These are phyloP conservation scores for Tetracladium marchalianum DNA, from an alignment of 495 filamentous ascomycete genomes.

Conservation along the genomic window DNA sequence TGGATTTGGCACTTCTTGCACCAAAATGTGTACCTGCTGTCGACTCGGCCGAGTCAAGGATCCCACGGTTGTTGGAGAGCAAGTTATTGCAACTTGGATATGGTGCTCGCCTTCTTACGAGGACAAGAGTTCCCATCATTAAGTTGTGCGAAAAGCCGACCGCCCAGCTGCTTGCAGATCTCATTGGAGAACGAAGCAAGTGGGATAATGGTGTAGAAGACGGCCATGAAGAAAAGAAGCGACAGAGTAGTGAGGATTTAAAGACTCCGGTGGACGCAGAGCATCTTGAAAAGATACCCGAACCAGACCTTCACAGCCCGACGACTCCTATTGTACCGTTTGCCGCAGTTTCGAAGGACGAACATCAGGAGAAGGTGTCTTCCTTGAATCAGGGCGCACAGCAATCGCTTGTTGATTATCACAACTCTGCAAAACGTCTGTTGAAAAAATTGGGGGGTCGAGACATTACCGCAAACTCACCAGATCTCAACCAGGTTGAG, in stretches of 20 bases:
- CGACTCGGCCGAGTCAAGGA: conserved; percentile 39
- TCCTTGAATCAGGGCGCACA: conserved; percentile 28
- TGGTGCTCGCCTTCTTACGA: conserved; percentile 58
- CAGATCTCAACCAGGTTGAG: conserved; percentile 27
- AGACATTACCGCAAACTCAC: conserved; percentile 32
- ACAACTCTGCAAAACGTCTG: conserved; percentile 31
- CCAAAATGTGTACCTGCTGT: conserved; percentile 38
- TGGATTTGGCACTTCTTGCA: conserved; percentile 63
- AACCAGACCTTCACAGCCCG: neutral
- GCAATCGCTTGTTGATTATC: conserved; percentile 29
- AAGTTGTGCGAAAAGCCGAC: conserved; percentile 65
- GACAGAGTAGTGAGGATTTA: conserved; percentile 9
- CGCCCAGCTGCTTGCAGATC: conserved; percentile 33
- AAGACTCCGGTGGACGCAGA: conserved; percentile 8
- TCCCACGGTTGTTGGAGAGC: conserved; percentile 57
- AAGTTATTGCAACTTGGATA: conserved; percentile 57
- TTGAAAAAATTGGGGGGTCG: conserved; percentile 34
- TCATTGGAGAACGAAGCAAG: conserved; percentile 47
- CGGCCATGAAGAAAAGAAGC: conserved; percentile 28
- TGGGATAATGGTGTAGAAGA: conserved; percentile 43
- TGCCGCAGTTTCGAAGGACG: neutral
- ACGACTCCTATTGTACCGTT: neutral
- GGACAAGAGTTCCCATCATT: conserved; percentile 72
- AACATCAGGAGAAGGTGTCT: conserved; percentile 22
- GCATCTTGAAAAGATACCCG: conserved; percentile 2